Conservation (phyloP, 495 filamentous ascomycete species). For the Penicillium parvum region DNA sequence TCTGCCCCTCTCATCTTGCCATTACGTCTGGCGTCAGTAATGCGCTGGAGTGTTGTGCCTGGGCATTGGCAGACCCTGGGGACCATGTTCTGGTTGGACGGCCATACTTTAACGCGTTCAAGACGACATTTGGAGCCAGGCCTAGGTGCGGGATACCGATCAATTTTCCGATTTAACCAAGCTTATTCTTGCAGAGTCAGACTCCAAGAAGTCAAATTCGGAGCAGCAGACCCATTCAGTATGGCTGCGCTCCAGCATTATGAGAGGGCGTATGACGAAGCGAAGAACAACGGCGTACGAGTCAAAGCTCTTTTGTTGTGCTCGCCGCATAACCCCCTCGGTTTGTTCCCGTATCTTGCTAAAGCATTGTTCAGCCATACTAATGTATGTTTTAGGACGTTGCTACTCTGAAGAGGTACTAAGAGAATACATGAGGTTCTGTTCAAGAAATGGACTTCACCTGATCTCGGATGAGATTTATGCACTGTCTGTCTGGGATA, state of each 20-base stretch:
- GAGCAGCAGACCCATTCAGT: slow-evolving; percentile 37
- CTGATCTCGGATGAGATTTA: slow-evolving; percentile 52
- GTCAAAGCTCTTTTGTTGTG: slow-evolving; percentile 46
- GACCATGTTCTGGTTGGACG: slow-evolving; percentile 28
- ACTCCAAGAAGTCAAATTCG: slow-evolving; percentile 33
- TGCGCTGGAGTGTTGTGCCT: slow-evolving; percentile 24
- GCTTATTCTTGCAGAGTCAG: slow-evolving; percentile 17
- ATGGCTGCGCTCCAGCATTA: slow-evolving; percentile 27
- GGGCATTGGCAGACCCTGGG: slow-evolving; percentile 25
- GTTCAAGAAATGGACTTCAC: slow-evolving; percentile 39
- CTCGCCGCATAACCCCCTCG: slow-evolving; percentile 51
- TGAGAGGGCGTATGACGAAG: slow-evolving; percentile 19
- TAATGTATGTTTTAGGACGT: slow-evolving; percentile 3
- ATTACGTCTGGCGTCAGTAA: slow-evolving; percentile 24
- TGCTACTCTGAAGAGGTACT: slow-evolving; percentile 40
- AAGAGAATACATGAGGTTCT: slow-evolving; percentile 29
- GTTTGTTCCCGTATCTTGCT: background rate
- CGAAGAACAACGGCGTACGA: slow-evolving; percentile 13
- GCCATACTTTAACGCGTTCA: slow-evolving; percentile 26
- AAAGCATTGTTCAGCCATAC: background rate
- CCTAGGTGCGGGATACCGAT: background rate
- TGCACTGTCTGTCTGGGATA: slow-evolving; percentile 39
- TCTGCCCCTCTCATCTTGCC: slow-evolving; percentile 16
- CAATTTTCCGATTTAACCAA: background rate
- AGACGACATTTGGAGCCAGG: slow-evolving; percentile 5